A percentile compares a stretch with the other conserved stretches of the same genome.
These are phyloP conservation scores for Poa annua DNA, from an alignment of 176 grass and related monocot species.

Conservation along the genomic window DNA sequence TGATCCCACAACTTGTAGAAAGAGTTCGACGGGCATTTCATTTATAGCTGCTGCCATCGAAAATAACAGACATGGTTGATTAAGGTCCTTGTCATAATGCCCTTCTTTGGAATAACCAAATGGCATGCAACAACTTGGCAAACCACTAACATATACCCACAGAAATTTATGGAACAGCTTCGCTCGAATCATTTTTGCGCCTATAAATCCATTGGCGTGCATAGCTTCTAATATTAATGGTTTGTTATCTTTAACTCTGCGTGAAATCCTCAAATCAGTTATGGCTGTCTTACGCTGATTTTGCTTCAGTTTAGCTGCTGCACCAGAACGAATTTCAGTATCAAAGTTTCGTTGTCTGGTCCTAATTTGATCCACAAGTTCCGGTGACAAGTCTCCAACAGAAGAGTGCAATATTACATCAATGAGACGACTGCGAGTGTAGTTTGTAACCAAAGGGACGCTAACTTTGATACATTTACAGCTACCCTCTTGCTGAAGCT, in stretches of 20 bases:
- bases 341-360: conserved; percentile 80
- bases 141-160: conserved; percentile 68
- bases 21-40: conserved; percentile 88
- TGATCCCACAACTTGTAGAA: conserved; percentile 95
- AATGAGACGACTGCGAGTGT: conserved; percentile 65
- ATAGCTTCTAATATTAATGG: conserved; percentile 71
- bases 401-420: conserved; percentile 89
- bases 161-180: conserved; percentile 93
- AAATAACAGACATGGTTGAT: conserved; percentile 67
- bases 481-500: conserved; percentile 77
- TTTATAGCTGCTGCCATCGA: conserved; percentile 74
- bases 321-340: conserved; percentile 58
- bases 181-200: conserved; percentile 88
- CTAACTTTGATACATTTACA: conserved; percentile 89
- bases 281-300: conserved; percentile 53
- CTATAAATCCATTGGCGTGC: conserved; percentile 88
- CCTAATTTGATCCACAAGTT: conserved; percentile 82
- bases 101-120: conserved; percentile 51
- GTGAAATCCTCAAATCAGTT: conserved; percentile 50
- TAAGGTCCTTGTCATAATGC: conserved; percentile 50
- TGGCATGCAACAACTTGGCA: conserved; percentile 55
- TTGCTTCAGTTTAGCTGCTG: conserved; percentile 66
- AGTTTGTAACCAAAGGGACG: conserved; percentile 81
- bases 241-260: conserved; percentile 62
- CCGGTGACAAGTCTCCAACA: conserved; percentile 63